Percentiles rank a stretch among this genome's conserved stretches.
phyloP scores from a whole-genome alignment of 75 land plant genomes.

The Sequoiadendron giganteum region DNA sequence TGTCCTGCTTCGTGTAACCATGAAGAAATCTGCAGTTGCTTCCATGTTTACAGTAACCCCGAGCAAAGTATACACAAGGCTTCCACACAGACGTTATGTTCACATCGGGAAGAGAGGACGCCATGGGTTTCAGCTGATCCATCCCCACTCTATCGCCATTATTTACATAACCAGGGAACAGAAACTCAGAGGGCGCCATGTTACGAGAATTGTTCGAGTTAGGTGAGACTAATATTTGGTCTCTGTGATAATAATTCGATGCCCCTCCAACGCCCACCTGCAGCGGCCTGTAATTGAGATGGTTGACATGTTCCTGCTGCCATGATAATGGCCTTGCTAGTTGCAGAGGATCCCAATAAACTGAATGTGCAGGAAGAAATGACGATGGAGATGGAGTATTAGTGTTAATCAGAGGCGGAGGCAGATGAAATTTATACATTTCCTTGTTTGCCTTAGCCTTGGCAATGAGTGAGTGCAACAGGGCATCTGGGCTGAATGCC shows the following conservation, averaged over 20 bases:
- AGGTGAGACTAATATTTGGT: neutral
- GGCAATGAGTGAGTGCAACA: slow-evolving; percentile 19
- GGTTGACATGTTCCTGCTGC: too few relatives aligned
- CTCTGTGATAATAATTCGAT: neutral
- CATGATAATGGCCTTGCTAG: neutral
- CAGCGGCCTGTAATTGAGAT: too few relatives aligned
- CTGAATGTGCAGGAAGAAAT: neutral
- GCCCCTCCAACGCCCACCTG: too few relatives aligned
- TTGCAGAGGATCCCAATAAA: neutral
- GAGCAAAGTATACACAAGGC: slow-evolving; percentile 50
- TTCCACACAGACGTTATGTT: neutral
- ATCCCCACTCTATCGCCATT: neutral
- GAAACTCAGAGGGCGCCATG: neutral
- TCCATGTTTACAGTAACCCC: slow-evolving; percentile 89
- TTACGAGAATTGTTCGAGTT: neutral
- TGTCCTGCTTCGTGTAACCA: slow-evolving; percentile 17
- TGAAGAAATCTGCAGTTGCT: slow-evolving; percentile 73
- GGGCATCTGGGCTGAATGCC: slow-evolving; percentile 61
- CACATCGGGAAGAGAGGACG: neutral
- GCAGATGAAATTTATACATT: neutral
- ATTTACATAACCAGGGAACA: neutral
- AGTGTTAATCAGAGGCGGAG: neutral
- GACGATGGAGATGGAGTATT: neutral
- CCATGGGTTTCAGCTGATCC: neutral
- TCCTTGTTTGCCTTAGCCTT: slow-evolving; percentile 42